Percentiles rank a stretch among this genome's conserved stretches.
Evolutionary conservation across 2,329 filamentous ascomycete genomes (phyloP).

Genomic region (Colletotrichum sp.): DNA sequence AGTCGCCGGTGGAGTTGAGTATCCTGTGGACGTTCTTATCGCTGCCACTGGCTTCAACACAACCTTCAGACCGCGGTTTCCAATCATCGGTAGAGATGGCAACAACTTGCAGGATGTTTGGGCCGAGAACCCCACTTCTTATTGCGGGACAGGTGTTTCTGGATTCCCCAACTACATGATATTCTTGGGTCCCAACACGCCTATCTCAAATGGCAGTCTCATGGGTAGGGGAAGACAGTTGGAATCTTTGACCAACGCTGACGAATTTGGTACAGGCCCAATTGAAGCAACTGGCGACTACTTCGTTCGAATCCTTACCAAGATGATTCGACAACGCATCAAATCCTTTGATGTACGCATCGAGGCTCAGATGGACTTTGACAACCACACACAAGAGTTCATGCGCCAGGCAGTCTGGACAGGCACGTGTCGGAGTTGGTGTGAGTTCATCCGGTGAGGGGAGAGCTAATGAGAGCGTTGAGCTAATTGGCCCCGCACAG

Average conservation of each 20-base stretch:
- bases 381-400: not conserved
- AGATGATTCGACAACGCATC: not conserved
- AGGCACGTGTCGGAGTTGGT: not conserved
- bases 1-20: not conserved
- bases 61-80: not conserved
- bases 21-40: not conserved
- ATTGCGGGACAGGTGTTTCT: not conserved
- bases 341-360: not conserved
- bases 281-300: not conserved
- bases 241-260: too few relatives aligned
- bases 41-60: not conserved
- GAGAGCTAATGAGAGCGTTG: not conserved
- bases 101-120: not conserved
- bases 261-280: too few relatives aligned
- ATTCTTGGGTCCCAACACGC: not conserved
- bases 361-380: not conserved
- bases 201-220: not conserved
- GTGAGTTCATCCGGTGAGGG: not conserved
- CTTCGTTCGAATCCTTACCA: not conserved
- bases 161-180: not conserved
- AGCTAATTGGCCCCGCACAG: not conserved
- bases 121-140: not conserved
- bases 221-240: too few relatives aligned
- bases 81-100: not conserved
- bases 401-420: not conserved